Percentiles rank a stretch among this genome's conserved stretches.
These are phyloP conservation scores for Tilletia setariae DNA, from an alignment of 1,284 basidiomycete genomes.

Conservation along the genomic window DNA sequence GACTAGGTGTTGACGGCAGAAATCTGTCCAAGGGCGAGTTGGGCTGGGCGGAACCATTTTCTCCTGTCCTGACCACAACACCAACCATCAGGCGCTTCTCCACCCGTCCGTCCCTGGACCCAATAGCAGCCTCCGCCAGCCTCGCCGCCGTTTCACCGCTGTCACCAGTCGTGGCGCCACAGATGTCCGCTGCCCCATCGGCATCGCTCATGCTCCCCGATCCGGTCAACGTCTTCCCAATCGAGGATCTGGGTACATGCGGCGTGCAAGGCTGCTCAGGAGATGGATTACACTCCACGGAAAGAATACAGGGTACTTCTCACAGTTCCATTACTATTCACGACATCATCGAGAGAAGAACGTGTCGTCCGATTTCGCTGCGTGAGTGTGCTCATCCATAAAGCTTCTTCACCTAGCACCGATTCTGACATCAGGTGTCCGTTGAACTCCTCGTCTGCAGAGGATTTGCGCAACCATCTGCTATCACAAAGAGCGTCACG, in stretches of 20 bases:
- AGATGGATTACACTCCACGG: no score
- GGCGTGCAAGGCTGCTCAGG: background rate
- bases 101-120: background rate
- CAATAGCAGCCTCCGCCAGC: background rate
- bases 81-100: slow-evolving; percentile 4
- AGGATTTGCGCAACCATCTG: slow-evolving; percentile 25
- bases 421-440: no score
- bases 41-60: slow-evolving; percentile 20
- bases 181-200: no score
- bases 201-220: no score
- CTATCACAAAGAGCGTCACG: slow-evolving; percentile 21
- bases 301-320: no score
- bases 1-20: slow-evolving; percentile 18
- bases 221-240: background rate
- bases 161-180: no score
- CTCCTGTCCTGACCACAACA: background rate
- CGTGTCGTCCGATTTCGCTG: slow-evolving; percentile 38
- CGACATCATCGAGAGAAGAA: slow-evolving; percentile 40
- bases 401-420: no score
- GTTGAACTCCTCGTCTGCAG: slow-evolving; percentile 27
- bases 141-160: no score
- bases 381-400: no score
- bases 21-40: slow-evolving; percentile 15
- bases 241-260: background rate
- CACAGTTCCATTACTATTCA: slow-evolving; percentile 25